phyloP scores from a whole-genome alignment of 164 flowering plant species.

The Cinnamomum micranthum region DNA sequence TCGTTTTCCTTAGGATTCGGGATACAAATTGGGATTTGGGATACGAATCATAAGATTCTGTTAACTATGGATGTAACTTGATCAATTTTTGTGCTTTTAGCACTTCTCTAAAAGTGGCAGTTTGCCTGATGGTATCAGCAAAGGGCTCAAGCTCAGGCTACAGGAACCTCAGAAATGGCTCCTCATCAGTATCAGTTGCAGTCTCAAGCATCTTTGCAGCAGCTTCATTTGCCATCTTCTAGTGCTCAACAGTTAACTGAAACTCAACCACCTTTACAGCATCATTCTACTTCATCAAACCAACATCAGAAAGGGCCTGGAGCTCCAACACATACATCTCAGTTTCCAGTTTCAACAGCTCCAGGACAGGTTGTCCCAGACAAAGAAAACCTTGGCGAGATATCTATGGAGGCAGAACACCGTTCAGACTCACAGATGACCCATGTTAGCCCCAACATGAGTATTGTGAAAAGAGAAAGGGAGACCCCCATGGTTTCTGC shows the following conservation, averaged over 20 bases:
- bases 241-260: slow-evolving; percentile 32
- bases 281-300: neutral
- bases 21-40: too few relatives aligned
- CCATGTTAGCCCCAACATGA: slow-evolving; percentile 34
- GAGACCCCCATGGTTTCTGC: slow-evolving; percentile 35
- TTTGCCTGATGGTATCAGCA: slow-evolving; percentile 3
- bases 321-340: slow-evolving; percentile 26
- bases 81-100: neutral
- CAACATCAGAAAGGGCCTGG: slow-evolving; percentile 31
- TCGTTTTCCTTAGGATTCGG: too few relatives aligned
- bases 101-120: neutral
- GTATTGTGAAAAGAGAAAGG: slow-evolving; percentile 36
- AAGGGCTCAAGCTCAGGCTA: slow-evolving; percentile 26
- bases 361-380: slow-evolving; percentile 9
- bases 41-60: too few relatives aligned
- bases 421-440: slow-evolving; percentile 43
- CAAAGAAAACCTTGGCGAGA: slow-evolving; percentile 11
- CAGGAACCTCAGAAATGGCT: slow-evolving; percentile 31
- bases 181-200: slow-evolving; percentile 31
- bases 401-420: slow-evolving; percentile 8
- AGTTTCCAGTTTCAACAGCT: slow-evolving; percentile 10
- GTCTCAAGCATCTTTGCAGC: slow-evolving; percentile 41
- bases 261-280: slow-evolving; percentile 13
- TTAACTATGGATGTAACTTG: too few relatives aligned
- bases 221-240: slow-evolving; percentile 30